Conservation (phyloP, 495 filamentous ascomycete genomes). For the Hypomontagnella monticulosa region DNA sequence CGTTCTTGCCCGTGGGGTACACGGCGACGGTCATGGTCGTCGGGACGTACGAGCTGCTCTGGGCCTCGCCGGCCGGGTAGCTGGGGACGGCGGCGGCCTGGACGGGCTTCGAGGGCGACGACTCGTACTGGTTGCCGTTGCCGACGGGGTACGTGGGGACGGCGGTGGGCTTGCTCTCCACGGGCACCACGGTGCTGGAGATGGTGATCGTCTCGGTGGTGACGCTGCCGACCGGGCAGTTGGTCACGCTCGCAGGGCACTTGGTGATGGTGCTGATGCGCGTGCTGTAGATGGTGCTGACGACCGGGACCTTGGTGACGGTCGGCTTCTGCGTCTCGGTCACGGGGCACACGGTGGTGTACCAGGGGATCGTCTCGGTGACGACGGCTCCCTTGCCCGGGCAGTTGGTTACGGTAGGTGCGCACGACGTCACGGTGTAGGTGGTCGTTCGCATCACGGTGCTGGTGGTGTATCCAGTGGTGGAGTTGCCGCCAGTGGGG, state of each 20-base stretch:
- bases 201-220: slow-evolving; percentile 52
- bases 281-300: slow-evolving; percentile 64
- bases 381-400: slow-evolving; percentile 52
- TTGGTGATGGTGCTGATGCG: slow-evolving; percentile 64
- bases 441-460: slow-evolving; percentile 64
- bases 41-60: not conserved
- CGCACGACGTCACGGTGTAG: slow-evolving; percentile 65
- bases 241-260: slow-evolving; percentile 63
- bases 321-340: slow-evolving; percentile 43
- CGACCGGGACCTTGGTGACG: slow-evolving; percentile 38
- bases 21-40: slow-evolving; percentile 7
- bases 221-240: slow-evolving; percentile 62
- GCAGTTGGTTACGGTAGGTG: slow-evolving; percentile 60
- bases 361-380: slow-evolving; percentile 51
- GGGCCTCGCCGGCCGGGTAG: slow-evolving; percentile 7
- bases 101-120: slow-evolving; percentile 22
- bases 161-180: slow-evolving; percentile 1
- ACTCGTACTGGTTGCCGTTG: slow-evolving; percentile 2
- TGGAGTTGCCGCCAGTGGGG: slow-evolving; percentile 31
- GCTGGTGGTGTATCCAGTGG: slow-evolving; percentile 38
- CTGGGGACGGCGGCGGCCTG: slow-evolving; percentile 17
- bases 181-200: slow-evolving; percentile 24
- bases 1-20: slow-evolving; percentile 30
- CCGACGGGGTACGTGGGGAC: slow-evolving; percentile 12
- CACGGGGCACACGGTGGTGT: slow-evolving; percentile 57